Base-by-base conservation (phyloP, 176 grass and related monocot species). In the Dendrocalamus sinicus region DNA sequence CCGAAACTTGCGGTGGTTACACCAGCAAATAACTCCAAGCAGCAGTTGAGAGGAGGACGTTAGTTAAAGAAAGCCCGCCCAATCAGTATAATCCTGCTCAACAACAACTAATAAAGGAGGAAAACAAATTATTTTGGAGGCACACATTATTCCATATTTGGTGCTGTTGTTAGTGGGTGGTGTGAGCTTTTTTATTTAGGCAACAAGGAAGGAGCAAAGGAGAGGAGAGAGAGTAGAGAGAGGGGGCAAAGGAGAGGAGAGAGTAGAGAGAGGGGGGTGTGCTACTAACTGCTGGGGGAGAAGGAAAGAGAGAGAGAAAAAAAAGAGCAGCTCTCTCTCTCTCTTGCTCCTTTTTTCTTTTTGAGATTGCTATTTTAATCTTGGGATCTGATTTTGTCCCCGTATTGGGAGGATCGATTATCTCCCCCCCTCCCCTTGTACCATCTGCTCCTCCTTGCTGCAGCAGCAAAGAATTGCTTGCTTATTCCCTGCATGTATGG, bases 321-420 rank as follows among this genome's bases (percentile, higher is more conserved):
- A 30, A 16, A 51, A 60, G 45, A 5, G 32, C 19, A 48, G 69
- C 7, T 8, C 47, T 50, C 47, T 50, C 47, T 32, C 53, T 35
- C 39, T 43, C n/a, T 58, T 55, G 3, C 52, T 81, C n/a, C 37
- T 77, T 86, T 90, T 47, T 77, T 76, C 79, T 48, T 84, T 87
- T 83, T 76, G 75, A 76, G 75, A 76, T 90, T 84, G 85, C 73
- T 86, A 86, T 87, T 90, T 90, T 88, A 88, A 81, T 81, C 54
- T 19, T 16, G 81, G 89, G 86, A 91, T 88, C 89, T 76, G 77
- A 88, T 91, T 91, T 91, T 91, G 89, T 88, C 86, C 81, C 89
- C 81, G 81, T 91, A 88, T 85, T 85, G 81, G 89, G 81, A 91
- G 81, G 86, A 88, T 91, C 78, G 46, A 81, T 88, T 91, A 88